Conservation (phyloP, 129 eudicot species). For the Arctium lappa region DNA sequence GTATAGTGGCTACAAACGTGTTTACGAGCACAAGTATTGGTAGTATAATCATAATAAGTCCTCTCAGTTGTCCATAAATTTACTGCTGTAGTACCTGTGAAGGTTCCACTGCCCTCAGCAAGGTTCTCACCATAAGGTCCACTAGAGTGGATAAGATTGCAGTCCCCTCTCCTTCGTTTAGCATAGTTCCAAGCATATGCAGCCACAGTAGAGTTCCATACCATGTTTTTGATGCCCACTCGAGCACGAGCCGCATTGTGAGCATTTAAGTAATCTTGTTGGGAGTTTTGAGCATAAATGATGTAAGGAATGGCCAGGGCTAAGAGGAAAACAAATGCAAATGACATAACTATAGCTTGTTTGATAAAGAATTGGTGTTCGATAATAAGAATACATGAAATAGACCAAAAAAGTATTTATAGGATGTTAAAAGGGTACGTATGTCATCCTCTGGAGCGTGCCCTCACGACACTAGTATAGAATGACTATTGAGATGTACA, state of each 20-base stretch:
- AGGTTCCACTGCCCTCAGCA: constrained; percentile 27
- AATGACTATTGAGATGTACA: neutral
- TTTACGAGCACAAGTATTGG: constrained; percentile 26
- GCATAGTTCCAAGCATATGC: constrained; percentile 24
- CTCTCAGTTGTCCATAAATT: constrained; percentile 25
- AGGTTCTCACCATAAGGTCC: constrained; percentile 51
- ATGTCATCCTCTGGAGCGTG: too few species aligned
- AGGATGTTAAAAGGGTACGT: neutral
- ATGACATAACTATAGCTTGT: neutral
- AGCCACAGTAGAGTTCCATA: constrained; percentile 24
- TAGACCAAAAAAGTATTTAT: neutral
- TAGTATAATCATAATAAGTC: constrained; percentile 3
- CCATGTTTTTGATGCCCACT: constrained; percentile 17
- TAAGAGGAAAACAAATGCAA: neutral
- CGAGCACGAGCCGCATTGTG: constrained; percentile 29
- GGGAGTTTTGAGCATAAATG: constrained; percentile 21
- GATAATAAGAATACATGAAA: neutral
- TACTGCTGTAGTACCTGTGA: constrained; percentile 23
- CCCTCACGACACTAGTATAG: too few species aligned
- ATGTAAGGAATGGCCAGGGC: neutral
- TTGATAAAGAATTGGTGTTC: neutral
- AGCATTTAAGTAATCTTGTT: constrained; percentile 22
- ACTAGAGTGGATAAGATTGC: constrained; percentile 25
- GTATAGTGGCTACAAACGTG: constrained; percentile 30
- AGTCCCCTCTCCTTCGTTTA: constrained; percentile 15